Evolutionary conservation across 2,329 filamentous ascomycete species (phyloP).

Genomic region (Paraconiothyrium sp.): DNA sequence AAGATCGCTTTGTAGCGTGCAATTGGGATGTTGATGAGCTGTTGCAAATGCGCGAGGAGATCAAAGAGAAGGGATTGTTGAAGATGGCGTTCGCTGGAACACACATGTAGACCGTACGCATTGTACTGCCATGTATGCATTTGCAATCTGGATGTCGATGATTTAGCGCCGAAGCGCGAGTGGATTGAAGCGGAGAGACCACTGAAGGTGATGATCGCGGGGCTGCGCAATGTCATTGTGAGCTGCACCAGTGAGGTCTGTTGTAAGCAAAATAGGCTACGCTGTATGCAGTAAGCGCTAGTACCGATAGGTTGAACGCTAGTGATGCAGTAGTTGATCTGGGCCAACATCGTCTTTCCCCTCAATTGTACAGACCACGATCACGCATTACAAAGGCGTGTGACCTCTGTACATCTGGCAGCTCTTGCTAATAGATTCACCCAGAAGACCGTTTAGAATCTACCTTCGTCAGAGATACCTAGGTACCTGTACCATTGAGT

Average conservation of each 20-base stretch:
- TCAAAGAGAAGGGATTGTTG: neutral
- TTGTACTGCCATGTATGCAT: neutral
- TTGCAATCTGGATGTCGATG: neutral
- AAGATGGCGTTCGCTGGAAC: neutral
- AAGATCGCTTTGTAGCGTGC: neutral
- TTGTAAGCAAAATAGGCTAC: neutral
- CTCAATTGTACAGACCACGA: neutral
- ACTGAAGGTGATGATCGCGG: neutral
- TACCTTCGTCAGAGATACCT: neutral
- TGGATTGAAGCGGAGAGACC: neutral
- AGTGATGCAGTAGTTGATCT: neutral
- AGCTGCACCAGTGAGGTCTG: too few species aligned
- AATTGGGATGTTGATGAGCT: constrained; percentile 11
- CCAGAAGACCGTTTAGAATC: neutral
- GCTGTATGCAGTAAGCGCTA: neutral
- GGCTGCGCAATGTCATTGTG: too few species aligned
- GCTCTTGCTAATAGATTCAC: neutral
- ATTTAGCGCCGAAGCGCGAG: neutral
- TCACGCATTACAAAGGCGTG: neutral
- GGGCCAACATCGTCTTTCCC: neutral
- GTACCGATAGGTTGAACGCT: neutral
- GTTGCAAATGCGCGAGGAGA: constrained; percentile 3
- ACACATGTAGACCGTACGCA: neutral
- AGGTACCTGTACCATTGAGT: too few species aligned
- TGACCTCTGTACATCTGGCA: neutral